A percentile compares a stretch with the other conserved stretches of the same genome.
These are phyloP conservation scores for Bryoerythrophyllum caledonicum DNA, from an alignment of 225 moss, liverwort and hornwort species.

Conservation along the genomic window DNA sequence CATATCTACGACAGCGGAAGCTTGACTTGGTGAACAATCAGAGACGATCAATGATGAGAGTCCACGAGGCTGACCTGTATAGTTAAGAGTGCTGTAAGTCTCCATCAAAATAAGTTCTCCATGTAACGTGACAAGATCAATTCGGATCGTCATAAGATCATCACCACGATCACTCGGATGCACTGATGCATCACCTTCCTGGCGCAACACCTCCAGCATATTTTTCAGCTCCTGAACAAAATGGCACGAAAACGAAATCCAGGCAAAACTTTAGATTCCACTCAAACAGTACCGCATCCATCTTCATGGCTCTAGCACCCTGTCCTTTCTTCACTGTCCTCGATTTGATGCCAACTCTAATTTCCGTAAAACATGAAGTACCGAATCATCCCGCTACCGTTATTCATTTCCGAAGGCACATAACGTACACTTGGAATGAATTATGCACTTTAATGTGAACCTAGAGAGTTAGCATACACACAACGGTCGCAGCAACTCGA, in stretches of 20 bases:
- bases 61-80: slow-evolving; percentile 51
- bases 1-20: background rate
- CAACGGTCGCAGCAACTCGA: background rate
- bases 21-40: background rate
- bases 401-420: background rate
- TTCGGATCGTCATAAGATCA: slow-evolving; percentile 61
- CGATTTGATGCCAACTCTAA: background rate
- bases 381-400: background rate
- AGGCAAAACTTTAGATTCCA: background rate
- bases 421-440: background rate
- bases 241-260: background rate
- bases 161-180: slow-evolving; percentile 42
- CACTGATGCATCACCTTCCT: slow-evolving; percentile 27
- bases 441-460: background rate
- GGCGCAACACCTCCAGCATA: slow-evolving; percentile 48
- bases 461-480: background rate
- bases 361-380: background rate
- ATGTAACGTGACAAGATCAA: slow-evolving; percentile 71
- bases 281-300: background rate
- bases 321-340: background rate
- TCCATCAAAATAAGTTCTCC: slow-evolving; percentile 92
- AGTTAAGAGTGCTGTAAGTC: slow-evolving; percentile 93
- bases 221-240: slow-evolving; percentile 56
- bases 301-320: background rate
- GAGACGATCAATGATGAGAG: background rate